These are phyloP conservation scores for Sporothrix humicola DNA, from an alignment of 2,329 filamentous ascomycete species.

Conservation along the genomic window DNA sequence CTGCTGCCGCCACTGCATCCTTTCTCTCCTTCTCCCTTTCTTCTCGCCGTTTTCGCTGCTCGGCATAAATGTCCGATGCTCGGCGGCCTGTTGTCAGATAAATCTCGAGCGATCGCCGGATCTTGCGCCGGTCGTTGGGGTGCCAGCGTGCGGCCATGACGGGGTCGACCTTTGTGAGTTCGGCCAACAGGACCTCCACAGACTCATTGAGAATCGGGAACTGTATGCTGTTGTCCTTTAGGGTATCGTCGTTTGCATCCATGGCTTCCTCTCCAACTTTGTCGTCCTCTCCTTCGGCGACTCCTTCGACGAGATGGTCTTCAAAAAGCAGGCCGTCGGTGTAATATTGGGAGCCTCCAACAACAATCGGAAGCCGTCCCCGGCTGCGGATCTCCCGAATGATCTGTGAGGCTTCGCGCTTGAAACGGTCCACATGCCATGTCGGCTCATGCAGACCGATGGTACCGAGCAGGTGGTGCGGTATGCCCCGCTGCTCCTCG, in stretches of 20 bases:
- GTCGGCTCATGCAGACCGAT: conserved; percentile 77
- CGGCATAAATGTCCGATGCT: conserved; percentile 85
- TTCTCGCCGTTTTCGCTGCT: conserved; percentile 61
- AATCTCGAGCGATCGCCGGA: conserved; percentile 86
- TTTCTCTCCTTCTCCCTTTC: conserved; percentile 36
- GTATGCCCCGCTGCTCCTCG: conserved; percentile 77
- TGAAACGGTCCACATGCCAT: conserved; percentile 83
- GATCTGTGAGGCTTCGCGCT: conserved; percentile 67
- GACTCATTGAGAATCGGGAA: conserved; percentile 72
- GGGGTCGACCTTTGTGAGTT: conserved; percentile 81
- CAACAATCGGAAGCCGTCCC: conserved; percentile 84
- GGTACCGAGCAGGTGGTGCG: conserved; percentile 85
- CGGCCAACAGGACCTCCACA: conserved; percentile 73
- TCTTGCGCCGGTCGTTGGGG: conserved; percentile 89
- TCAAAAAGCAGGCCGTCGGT: conserved; percentile 86
- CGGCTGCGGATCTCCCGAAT: conserved; percentile 79
- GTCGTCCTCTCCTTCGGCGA: conserved; percentile 36
- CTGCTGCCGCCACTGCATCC: background rate
- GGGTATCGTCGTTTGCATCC: conserved; percentile 32
- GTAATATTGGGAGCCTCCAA: conserved; percentile 96
- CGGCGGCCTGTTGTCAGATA: conserved; percentile 80
- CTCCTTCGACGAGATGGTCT: conserved; percentile 64
- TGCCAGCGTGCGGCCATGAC: conserved; percentile 92
- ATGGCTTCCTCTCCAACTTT: conserved; percentile 38
- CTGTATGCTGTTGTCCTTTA: conserved; percentile 50